Conservation (phyloP, 2,329 filamentous ascomycete species). For the Microcyclosporella mali region DNA sequence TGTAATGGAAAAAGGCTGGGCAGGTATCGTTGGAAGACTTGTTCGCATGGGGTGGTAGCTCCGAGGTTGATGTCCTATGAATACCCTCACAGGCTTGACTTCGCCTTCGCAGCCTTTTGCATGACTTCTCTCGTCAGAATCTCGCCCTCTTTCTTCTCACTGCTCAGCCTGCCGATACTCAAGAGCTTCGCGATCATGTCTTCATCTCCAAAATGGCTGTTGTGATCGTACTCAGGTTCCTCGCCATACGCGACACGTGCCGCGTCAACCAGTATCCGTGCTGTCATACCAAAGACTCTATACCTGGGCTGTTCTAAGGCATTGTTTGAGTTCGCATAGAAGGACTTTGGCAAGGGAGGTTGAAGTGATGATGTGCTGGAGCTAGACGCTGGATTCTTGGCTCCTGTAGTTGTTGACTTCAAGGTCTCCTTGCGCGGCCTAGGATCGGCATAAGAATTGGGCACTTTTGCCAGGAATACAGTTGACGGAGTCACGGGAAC, state of each 20-base stretch:
- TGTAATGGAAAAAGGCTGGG: too few relatives aligned
- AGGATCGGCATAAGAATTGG: constrained; percentile 17
- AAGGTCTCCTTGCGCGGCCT: constrained; percentile 11
- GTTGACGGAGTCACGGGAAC: constrained; percentile 69
- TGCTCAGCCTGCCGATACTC: constrained; percentile 51
- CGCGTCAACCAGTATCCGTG: constrained; percentile 79
- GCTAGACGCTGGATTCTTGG: constrained; percentile 5
- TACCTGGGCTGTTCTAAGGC: constrained; percentile 45
- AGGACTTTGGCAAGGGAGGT: constrained; percentile 25
- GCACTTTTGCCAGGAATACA: constrained; percentile 41
- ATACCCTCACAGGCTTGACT: constrained; percentile 4
- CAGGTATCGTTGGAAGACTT: too few relatives aligned
- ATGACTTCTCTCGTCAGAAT: constrained; percentile 34
- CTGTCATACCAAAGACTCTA: constrained; percentile 93
- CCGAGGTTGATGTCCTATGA: too few relatives aligned
- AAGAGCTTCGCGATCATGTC: constrained; percentile 55
- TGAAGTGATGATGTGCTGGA: constrained; percentile 19
- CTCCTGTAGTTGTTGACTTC: neutral
- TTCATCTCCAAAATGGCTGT: constrained; percentile 60
- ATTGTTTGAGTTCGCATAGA: constrained; percentile 25
- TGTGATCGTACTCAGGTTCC: constrained; percentile 77
- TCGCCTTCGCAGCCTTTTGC: constrained; percentile 28
- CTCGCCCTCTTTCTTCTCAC: constrained; percentile 47
- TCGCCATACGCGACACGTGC: constrained; percentile 76
- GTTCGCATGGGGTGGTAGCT: too few relatives aligned